Evolutionary conservation across 2,329 filamentous ascomycete species (phyloP).

Genomic region (Fusarium phyllophilum): DNA sequence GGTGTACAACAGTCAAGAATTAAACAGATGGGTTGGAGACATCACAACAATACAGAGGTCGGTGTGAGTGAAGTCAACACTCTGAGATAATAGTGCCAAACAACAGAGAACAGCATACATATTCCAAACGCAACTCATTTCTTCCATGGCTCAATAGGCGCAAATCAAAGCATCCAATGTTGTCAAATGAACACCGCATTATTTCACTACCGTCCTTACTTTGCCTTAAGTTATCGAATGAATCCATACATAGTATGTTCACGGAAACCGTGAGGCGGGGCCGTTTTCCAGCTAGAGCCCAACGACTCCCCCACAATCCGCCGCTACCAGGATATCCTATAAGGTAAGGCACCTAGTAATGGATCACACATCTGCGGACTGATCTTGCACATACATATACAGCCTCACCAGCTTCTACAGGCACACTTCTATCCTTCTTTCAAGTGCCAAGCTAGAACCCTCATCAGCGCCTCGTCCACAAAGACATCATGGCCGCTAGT

Average conservation of each 20-base stretch:
- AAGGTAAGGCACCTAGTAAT: neutral
- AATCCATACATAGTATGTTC: neutral
- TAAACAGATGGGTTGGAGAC: neutral
- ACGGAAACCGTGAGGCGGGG: slow-evolving; percentile 12
- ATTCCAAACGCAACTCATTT: neutral
- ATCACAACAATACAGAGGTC: neutral
- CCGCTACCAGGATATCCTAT: slow-evolving; percentile 10
- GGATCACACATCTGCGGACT: slow-evolving; percentile 11
- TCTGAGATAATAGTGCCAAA: neutral
- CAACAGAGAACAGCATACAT: neutral
- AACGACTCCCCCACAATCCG: slow-evolving; percentile 31
- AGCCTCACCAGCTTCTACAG: neutral
- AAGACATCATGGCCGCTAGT: slow-evolving; percentile 36
- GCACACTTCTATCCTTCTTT: neutral
- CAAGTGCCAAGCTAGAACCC: neutral
- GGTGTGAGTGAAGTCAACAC: neutral
- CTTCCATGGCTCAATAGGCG: neutral
- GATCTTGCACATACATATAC: slow-evolving; percentile 11
- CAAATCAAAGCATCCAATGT: neutral
- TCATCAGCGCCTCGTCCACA: neutral
- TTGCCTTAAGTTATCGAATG: neutral
- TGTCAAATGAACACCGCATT: neutral
- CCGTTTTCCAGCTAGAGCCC: slow-evolving; percentile 15
- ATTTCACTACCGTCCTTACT: neutral
- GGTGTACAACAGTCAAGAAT: neutral